A percentile compares a stretch with the other conserved stretches of the same genome.
phyloP scores from a whole-genome alignment of 2,329 filamentous ascomycete genomes.

The Talaromyces sp. region DNA sequence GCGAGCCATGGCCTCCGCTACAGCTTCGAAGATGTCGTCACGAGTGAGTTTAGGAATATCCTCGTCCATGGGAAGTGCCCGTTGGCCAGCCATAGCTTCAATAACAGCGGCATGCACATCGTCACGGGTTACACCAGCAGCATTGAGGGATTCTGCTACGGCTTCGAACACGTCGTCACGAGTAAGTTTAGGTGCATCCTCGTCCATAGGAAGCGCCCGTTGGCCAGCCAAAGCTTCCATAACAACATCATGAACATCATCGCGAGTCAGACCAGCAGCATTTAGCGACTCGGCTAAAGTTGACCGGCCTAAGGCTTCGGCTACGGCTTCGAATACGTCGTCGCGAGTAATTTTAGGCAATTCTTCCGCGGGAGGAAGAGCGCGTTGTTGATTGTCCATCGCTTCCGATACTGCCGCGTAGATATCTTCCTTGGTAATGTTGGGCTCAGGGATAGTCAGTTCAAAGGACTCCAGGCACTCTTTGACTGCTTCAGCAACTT shows the following conservation, averaged over 20 bases:
- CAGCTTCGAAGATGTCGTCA: constrained; percentile 53
- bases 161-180: constrained; percentile 51
- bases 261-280: constrained; percentile 46
- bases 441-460: constrained; percentile 32
- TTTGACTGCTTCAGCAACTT: constrained; percentile 51
- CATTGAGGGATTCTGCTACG: constrained; percentile 19
- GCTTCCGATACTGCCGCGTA: constrained; percentile 18
- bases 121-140: constrained; percentile 48
- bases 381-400: constrained; percentile 16
- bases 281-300: constrained; percentile 14
- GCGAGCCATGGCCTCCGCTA: constrained; percentile 23
- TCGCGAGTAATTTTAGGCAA: constrained; percentile 34
- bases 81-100: constrained; percentile 25
- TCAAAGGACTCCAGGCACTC: constrained; percentile 85
- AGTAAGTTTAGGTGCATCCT: constrained; percentile 41
- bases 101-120: constrained; percentile 49
- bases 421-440: constrained; percentile 21
- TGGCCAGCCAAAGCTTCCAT: constrained; percentile 23
- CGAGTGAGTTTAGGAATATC: constrained; percentile 44
- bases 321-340: constrained; percentile 53
- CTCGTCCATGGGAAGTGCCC: constrained; percentile 32
- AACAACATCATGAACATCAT: constrained; percentile 52
- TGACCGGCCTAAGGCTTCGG: constrained; percentile 10
- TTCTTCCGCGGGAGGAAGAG: background rate
- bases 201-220: constrained; percentile 32